Evolutionary conservation across 2,329 filamentous ascomycete species (phyloP).

Genomic region (Scleromitrula shiraiana): DNA sequence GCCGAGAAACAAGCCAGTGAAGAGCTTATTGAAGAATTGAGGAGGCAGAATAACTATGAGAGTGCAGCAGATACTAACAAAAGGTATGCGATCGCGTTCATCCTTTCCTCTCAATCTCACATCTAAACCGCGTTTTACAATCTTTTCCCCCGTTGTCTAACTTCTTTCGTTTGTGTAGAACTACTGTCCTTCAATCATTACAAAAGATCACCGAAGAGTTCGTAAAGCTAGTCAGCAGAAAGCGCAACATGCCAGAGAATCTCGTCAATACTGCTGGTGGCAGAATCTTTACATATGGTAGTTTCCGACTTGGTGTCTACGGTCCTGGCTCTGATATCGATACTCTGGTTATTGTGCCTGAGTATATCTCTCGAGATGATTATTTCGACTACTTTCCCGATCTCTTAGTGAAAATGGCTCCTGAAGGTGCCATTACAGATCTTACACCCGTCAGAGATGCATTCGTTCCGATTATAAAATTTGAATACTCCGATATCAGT

Average conservation of each 20-base stretch:
- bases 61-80: slow-evolving; percentile 72
- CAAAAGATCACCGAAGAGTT: slow-evolving; percentile 80
- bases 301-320: slow-evolving; percentile 88
- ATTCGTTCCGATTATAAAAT: slow-evolving; percentile 95
- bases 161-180: slow-evolving; percentile 35
- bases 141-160: neutral
- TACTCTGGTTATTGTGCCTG: slow-evolving; percentile 85
- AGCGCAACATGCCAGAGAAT: slow-evolving; percentile 57
- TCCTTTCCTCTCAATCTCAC: too few species aligned
- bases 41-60: slow-evolving; percentile 88
- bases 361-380: slow-evolving; percentile 79
- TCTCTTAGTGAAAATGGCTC: slow-evolving; percentile 67
- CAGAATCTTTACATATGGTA: slow-evolving; percentile 93
- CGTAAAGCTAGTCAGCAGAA: slow-evolving; percentile 62
- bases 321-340: slow-evolving; percentile 97
- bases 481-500: slow-evolving; percentile 82
- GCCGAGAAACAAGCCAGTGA: slow-evolving; percentile 71
- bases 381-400: slow-evolving; percentile 89
- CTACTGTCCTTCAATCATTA: slow-evolving; percentile 63
- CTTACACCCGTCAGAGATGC: slow-evolving; percentile 81
- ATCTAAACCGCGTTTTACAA: too few species aligned
- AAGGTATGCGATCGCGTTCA: slow-evolving; percentile 44
- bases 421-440: slow-evolving; percentile 72
- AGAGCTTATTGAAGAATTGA: slow-evolving; percentile 74
- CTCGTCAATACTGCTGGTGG: slow-evolving; percentile 79